A percentile compares a stretch with the other conserved stretches of the same genome.
phyloP scores from a whole-genome alignment of 2,329 filamentous ascomycete genomes.

The Sordariomycetes sp. region DNA sequence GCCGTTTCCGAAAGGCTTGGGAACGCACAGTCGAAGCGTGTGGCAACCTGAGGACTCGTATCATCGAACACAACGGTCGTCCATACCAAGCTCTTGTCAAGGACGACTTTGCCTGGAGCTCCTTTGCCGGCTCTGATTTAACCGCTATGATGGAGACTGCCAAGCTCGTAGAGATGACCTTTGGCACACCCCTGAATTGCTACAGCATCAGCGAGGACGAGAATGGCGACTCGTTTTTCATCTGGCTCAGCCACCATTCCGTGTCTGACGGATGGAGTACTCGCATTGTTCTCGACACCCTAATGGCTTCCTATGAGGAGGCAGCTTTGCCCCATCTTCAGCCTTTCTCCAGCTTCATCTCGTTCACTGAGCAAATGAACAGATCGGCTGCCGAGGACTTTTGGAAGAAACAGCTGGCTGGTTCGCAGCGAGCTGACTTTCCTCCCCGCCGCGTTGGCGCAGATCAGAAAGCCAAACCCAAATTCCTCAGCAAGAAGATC shows the following conservation, averaged over 20 bases:
- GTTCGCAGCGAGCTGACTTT: constrained; percentile 3
- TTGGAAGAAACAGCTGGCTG: neutral
- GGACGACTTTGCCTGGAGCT: neutral
- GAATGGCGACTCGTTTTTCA: constrained; percentile 6
- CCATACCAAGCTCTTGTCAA: neutral
- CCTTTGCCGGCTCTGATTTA: neutral
- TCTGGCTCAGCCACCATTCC: constrained; percentile 12
- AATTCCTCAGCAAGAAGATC: neutral
- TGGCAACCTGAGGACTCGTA: constrained; percentile 5
- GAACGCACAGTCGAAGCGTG: constrained; percentile 4
- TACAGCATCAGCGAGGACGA: constrained; percentile 2
- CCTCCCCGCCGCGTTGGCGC: neutral
- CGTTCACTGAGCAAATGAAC: neutral
- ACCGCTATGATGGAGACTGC: neutral
- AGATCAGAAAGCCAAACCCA: neutral
- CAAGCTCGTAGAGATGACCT: constrained; percentile 3
- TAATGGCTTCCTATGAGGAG: constrained; percentile 5
- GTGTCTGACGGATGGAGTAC: constrained; percentile 1
- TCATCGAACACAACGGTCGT: constrained; percentile 3
- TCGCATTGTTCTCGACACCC: neutral
- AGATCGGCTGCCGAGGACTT: neutral
- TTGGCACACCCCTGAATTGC: constrained; percentile 5
- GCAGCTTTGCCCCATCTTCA: neutral
- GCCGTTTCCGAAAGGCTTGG: constrained; percentile 18
- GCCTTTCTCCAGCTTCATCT: constrained; percentile 7